Evolutionary conservation across 805 yeast species (phyloP).

Genomic region (Pichia occidentalis): DNA sequence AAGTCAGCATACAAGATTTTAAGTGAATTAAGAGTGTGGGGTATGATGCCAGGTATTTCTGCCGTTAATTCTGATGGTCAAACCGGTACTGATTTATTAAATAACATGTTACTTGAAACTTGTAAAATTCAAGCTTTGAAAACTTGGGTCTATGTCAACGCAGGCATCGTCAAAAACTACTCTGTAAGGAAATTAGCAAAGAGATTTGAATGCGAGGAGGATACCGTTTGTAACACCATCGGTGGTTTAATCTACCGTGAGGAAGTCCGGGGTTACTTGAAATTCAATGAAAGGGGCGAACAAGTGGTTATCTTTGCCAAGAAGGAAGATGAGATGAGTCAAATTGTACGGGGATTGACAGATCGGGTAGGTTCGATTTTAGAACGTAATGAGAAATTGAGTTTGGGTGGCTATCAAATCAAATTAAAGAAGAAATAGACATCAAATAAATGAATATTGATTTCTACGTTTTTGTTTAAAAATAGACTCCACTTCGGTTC

Average conservation of each 20-base stretch:
- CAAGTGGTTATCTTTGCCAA: slow-evolving; percentile 63
- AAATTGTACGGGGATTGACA: slow-evolving; percentile 75
- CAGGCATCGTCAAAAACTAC: slow-evolving; percentile 65
- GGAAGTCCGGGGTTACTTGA: slow-evolving; percentile 71
- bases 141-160: slow-evolving; percentile 85
- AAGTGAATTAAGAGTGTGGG: slow-evolving; percentile 79
- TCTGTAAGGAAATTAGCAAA: slow-evolving; percentile 59
- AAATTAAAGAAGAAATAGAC: slow-evolving; percentile 13
- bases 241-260: slow-evolving; percentile 70
- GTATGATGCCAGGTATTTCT: slow-evolving; percentile 35
- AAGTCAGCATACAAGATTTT: slow-evolving; percentile 63
- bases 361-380: slow-evolving; percentile 72
- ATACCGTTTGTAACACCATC: slow-evolving; percentile 54
- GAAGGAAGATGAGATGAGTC: slow-evolving; percentile 80
- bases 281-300: slow-evolving; percentile 55
- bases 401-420: slow-evolving; percentile 63
- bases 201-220: slow-evolving; percentile 57
- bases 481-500: not conserved
- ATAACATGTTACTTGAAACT: slow-evolving; percentile 65
- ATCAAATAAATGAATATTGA: not conserved
- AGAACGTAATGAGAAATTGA: slow-evolving; percentile 80
- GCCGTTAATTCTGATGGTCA: slow-evolving; percentile 34
- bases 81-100: slow-evolving; percentile 53
- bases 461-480: not conserved
- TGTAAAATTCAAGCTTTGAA: slow-evolving; percentile 87